phyloP scores from a whole-genome alignment of 2,329 filamentous ascomycete genomes.

The Helotiales sp. region DNA sequence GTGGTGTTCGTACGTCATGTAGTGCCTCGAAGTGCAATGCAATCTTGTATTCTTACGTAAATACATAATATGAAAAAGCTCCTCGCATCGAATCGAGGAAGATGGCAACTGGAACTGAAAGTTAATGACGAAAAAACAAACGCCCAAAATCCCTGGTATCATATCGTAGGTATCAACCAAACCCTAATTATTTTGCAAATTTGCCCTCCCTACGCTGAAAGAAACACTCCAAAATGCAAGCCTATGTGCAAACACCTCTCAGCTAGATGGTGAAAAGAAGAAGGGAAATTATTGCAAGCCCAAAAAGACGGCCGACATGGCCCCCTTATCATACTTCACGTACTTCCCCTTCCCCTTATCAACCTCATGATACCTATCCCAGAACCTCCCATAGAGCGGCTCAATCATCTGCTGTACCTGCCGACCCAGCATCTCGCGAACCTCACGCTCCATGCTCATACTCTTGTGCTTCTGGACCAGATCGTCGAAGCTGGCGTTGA shows the following conservation, averaged over 20 bases:
- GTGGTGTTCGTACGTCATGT: not conserved
- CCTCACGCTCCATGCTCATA: constrained; percentile 89
- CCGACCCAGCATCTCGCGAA: constrained; percentile 76
- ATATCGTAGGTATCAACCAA: constrained; percentile 7
- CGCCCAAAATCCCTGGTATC: constrained; percentile 23
- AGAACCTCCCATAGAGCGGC: constrained; percentile 92
- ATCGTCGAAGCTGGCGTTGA: constrained; percentile 91
- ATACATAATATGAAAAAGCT: not conserved
- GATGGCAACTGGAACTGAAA: not conserved
- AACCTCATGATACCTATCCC: constrained; percentile 95
- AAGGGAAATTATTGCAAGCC: constrained; percentile 22
- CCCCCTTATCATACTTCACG: constrained; percentile 92
- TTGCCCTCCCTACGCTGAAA: not conserved
- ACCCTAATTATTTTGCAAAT: constrained; percentile 3
- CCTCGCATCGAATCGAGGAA: not conserved
- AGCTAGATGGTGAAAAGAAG: not conserved
- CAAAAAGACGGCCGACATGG: constrained; percentile 67
- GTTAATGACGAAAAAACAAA: not conserved
- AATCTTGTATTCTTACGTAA: not conserved
- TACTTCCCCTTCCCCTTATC: constrained; percentile 99
- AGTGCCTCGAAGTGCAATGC: not conserved
- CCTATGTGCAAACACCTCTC: not conserved
- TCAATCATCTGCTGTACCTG: constrained; percentile 93
- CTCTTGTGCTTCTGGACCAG: constrained; percentile 81
- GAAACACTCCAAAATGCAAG: not conserved